phyloP scores from a whole-genome alignment of 2,329 filamentous ascomycete genomes.

The Ophiostoma sp. region DNA sequence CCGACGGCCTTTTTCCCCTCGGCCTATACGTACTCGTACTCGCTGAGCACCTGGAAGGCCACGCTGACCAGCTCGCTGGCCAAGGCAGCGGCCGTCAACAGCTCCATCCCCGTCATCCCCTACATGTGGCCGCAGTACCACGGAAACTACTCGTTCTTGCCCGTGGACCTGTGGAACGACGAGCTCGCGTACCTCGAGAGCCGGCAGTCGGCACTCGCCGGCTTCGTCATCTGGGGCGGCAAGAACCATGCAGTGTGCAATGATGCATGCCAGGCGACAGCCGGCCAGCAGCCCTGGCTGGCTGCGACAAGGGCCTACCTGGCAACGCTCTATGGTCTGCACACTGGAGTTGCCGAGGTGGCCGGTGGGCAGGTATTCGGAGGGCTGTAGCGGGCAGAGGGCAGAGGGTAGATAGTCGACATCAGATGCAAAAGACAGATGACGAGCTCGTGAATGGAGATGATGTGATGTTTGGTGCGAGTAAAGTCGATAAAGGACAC shows the following conservation, averaged over 20 bases:
- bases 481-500: background rate
- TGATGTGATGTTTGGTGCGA: background rate
- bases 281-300: constrained; percentile 23
- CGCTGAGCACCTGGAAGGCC: constrained; percentile 18
- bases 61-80: background rate
- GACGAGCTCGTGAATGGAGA: background rate
- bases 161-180: constrained; percentile 16
- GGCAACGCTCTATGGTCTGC: constrained; percentile 18
- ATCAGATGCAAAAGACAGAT: background rate
- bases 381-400: background rate
- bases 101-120: constrained; percentile 18
- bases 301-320: constrained; percentile 20
- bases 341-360: background rate
- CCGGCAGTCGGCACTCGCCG: background rate
- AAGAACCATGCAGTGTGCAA: constrained; percentile 23
- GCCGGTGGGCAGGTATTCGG: background rate
- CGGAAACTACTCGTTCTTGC: constrained; percentile 23
- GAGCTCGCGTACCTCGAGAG: background rate
- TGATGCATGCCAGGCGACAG: constrained; percentile 22
- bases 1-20: constrained; percentile 22
- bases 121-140: constrained; percentile 22
- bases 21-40: constrained; percentile 21
- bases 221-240: constrained; percentile 23
- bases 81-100: constrained; percentile 4
- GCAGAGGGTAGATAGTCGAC: too few relatives aligned